phyloP scores from a whole-genome alignment of 495 filamentous ascomycete species.

The Tetracladium setigerum region DNA sequence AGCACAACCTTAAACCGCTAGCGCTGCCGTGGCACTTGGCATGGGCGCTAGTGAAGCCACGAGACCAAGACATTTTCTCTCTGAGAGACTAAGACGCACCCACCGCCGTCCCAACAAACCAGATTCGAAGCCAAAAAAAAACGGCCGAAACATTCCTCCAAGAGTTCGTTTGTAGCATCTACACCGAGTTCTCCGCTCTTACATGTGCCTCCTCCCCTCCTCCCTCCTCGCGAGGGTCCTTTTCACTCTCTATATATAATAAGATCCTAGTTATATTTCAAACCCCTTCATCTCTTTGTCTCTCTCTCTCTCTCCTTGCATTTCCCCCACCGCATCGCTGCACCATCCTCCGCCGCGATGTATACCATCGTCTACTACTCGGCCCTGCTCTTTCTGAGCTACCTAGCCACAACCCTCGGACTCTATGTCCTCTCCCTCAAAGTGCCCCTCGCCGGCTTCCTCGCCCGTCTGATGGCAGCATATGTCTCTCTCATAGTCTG shows the following conservation, averaged over 20 bases:
- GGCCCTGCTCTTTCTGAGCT: conserved; percentile 48
- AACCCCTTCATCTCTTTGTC: neutral
- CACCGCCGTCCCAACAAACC: neutral
- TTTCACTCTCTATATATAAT: neutral
- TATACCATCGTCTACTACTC: conserved; percentile 30
- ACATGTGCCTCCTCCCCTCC: neutral
- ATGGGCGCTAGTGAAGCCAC: no score
- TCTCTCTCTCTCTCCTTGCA: neutral
- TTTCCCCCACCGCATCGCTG: neutral
- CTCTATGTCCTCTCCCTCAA: conserved; percentile 51
- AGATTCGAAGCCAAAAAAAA: no score
- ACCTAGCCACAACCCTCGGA: conserved; percentile 48
- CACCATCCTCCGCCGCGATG: conserved; percentile 10
- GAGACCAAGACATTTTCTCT: neutral
- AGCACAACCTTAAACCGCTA: no score
- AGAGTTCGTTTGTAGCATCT: neutral
- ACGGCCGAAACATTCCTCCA: neutral
- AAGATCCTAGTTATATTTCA: neutral
- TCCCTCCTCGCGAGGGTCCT: neutral
- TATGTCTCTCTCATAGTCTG: conserved; percentile 58
- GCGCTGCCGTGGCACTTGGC: no score
- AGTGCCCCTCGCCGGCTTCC: conserved; percentile 54
- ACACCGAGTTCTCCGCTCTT: neutral
- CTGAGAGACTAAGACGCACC: no score
- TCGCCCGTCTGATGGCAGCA: conserved; percentile 62